These are phyloP conservation scores for Boletus subcaerulescens DNA, from an alignment of 768 basidiomycete genomes.

Conservation along the genomic window DNA sequence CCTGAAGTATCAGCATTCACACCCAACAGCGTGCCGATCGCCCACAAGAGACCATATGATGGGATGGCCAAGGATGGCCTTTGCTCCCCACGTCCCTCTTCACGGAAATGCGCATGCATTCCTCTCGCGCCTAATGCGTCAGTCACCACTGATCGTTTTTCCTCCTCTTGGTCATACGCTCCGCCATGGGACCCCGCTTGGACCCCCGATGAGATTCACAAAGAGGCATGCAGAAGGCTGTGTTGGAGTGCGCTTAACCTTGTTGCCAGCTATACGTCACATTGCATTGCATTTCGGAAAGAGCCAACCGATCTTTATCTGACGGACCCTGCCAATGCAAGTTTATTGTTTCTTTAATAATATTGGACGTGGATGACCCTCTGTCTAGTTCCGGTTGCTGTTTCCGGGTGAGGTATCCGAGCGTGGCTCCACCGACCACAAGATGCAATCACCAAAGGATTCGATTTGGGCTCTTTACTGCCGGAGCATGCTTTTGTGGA, in stretches of 20 bases:
- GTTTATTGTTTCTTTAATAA: slow-evolving; percentile 23
- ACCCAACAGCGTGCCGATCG: slow-evolving; percentile 49
- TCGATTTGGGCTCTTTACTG: slow-evolving; percentile 82
- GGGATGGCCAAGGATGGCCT: slow-evolving; percentile 25
- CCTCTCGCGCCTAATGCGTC: slow-evolving; percentile 35
- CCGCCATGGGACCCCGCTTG: slow-evolving; percentile 64
- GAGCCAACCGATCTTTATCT: slow-evolving; percentile 57
- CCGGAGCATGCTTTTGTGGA: slow-evolving; percentile 80
- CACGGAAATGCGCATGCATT: slow-evolving; percentile 48
- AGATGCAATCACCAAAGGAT: slow-evolving; percentile 62
- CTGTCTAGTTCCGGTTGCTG: slow-evolving; percentile 41
- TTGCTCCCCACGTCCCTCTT: slow-evolving; percentile 26
- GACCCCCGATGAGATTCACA: slow-evolving; percentile 51
- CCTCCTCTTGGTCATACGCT: slow-evolving; percentile 44
- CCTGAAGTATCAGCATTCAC: slow-evolving; percentile 50
- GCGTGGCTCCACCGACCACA: slow-evolving; percentile 41
- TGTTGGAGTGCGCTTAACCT: slow-evolving; percentile 75
- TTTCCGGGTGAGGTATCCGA: slow-evolving; percentile 74
- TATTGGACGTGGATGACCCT: slow-evolving; percentile 3
- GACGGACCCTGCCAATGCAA: slow-evolving; percentile 64
- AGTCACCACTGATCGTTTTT: slow-evolving; percentile 34
- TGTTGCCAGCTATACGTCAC: slow-evolving; percentile 63
- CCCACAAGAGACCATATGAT: slow-evolving; percentile 33
- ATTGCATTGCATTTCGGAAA: slow-evolving; percentile 63
- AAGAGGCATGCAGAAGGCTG: slow-evolving; percentile 71